Base-by-base conservation (phyloP, 1,139 yeast genomes). In the Diutina neorugosa region DNA sequence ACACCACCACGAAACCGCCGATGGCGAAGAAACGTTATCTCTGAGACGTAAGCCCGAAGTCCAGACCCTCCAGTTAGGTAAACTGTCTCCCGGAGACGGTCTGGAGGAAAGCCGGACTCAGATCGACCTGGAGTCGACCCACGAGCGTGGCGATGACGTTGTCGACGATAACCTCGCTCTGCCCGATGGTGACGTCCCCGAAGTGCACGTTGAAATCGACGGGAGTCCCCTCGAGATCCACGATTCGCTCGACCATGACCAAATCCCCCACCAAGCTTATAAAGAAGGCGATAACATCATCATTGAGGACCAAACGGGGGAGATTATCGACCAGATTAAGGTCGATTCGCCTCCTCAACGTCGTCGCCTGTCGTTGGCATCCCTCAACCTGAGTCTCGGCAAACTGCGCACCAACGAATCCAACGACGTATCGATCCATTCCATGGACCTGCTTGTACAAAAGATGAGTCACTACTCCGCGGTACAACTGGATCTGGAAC, bases 231-330 rank as follows among this genome's bases (percentile, higher is more conserved):
- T 43, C 1, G 40, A 12, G 25, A 16, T 34, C 12, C 41, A 31
- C n/a, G 19, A 31, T 14, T 43, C 50, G 9, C 14, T 46, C 4
- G 8, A n/a, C 4, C 40, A 46, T 2, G 23, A 25, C 37, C 40
- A 27, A n/a, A 14, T 27, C 12, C 50, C 50, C 7, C 16, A n/a
- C 19, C 18, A 34, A 4, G 50, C 50, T 6, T 46, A 46, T 46
- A 34, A 34, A 6, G 96, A 88, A 62, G 96, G 96, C 27, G 62
- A 71, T 48, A 71, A 76, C 47, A 65, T 90, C 49, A 78, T 91
- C 54, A 73, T 91, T 56, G 98, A 91, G 64, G 94, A 89, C 66
- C 79, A 77, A 55, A 75, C 81, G 54, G 98, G 98, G 54, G 97
- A 91, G 62, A 58, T 89, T 47, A 62, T 91, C 51, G 81, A 80